Conservation (phyloP, 371 early-diverging fungal genomes). For the Capniomyces stellatus region DNA sequence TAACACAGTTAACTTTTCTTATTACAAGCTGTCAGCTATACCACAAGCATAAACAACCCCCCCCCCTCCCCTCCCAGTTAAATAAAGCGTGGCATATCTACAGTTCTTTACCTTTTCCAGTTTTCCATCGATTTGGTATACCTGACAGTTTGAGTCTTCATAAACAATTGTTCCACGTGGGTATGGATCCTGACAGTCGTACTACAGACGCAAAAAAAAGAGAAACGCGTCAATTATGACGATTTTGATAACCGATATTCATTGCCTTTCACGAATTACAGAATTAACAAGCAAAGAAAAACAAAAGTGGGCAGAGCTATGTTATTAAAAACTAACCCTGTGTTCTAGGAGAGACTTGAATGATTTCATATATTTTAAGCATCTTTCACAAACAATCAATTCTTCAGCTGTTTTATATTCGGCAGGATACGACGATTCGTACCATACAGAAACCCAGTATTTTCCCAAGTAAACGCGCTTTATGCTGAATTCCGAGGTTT, state of each 20-base stretch:
- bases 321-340: slow-evolving; percentile 27
- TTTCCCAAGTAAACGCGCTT: slow-evolving; percentile 37
- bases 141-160: neutral
- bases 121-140: neutral
- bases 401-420: slow-evolving; percentile 45
- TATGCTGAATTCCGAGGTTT: slow-evolving; percentile 2
- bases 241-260: no score
- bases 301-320: neutral
- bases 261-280: no score
- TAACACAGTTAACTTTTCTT: slow-evolving; percentile 25
- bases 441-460: slow-evolving; percentile 72
- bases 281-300: neutral
- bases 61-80: slow-evolving; percentile 13
- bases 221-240: no score
- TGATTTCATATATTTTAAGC: slow-evolving; percentile 45
- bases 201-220: no score
- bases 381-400: slow-evolving; percentile 80
- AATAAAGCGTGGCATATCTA: slow-evolving; percentile 3
- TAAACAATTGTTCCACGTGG: neutral
- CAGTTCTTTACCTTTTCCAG: slow-evolving; percentile 3
- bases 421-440: slow-evolving; percentile 84
- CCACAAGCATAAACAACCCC: no score
- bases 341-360: slow-evolving; percentile 22
- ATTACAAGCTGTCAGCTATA: no score
- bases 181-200: no score